These are phyloP conservation scores for Trichoderma erinaceum DNA, from an alignment of 495 filamentous ascomycete species.

Conservation along the genomic window DNA sequence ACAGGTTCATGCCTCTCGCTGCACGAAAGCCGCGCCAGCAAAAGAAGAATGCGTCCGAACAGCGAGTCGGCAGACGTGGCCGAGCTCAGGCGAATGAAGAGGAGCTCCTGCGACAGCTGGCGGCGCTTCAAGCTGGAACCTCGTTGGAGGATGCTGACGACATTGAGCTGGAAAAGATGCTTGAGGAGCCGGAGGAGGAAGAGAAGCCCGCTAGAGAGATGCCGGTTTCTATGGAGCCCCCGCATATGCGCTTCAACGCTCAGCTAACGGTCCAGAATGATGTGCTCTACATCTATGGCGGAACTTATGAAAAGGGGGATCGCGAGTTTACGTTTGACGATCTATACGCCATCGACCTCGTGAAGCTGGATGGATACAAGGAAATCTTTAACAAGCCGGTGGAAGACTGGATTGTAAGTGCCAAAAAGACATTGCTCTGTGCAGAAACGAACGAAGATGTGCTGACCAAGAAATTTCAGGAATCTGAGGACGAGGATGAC, in stretches of 20 bases:
- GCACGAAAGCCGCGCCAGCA: slow-evolving; percentile 66
- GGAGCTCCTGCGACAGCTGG: slow-evolving; percentile 78
- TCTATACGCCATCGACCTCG: slow-evolving; percentile 83
- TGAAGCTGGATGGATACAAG: slow-evolving; percentile 84
- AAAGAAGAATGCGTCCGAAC: slow-evolving; percentile 35
- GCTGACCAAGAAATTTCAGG: slow-evolving; percentile 32
- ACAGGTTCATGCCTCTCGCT: slow-evolving; percentile 81
- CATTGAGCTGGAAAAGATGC: slow-evolving; percentile 47
- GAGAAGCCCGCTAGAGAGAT: slow-evolving; percentile 47
- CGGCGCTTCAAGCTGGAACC: slow-evolving; percentile 66
- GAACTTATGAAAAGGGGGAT: slow-evolving; percentile 91
- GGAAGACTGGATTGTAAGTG: slow-evolving; percentile 71
- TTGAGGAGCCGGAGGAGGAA: slow-evolving; percentile 40
- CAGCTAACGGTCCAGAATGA: slow-evolving; percentile 88
- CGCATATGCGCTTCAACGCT: slow-evolving; percentile 82
- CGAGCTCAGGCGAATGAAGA: slow-evolving; percentile 81
- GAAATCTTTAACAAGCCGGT: slow-evolving; percentile 79
- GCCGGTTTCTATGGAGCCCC: slow-evolving; percentile 64
- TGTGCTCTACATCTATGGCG: slow-evolving; percentile 85
- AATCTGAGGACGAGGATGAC: slow-evolving; percentile 67
- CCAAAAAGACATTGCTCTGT: no score
- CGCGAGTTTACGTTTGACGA: slow-evolving; percentile 93
- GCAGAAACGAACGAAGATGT: not conserved
- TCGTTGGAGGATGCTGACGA: slow-evolving; percentile 51
- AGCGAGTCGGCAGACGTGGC: slow-evolving; percentile 56